Base-by-base conservation (phyloP, 192 early-diverging fungal genomes). In the Helicostylum pulchrum region DNA sequence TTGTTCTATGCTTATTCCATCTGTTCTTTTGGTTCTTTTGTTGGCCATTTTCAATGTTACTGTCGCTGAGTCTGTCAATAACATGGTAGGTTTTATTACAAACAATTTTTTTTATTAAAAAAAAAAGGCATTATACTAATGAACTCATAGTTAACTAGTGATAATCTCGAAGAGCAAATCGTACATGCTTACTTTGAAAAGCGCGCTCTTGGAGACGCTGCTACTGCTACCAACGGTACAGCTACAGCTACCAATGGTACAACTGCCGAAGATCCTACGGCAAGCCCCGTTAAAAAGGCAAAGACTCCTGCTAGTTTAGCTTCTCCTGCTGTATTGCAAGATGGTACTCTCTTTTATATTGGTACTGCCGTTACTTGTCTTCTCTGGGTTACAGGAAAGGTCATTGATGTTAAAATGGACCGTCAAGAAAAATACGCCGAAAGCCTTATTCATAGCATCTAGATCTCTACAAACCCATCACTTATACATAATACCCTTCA, bases 351-450 rank as follows among this genome's bases (percentile, higher is more conserved):
- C 14, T 73, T 73, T 34, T 73, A 73, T 10, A 36, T 57, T 52
- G 71, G 45, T 47, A 26, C 67, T 15, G 46, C 65, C 17, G 49
- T 66, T 17, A 61, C 71, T 59, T 55, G 53, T 45, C 46, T 62
- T 1, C 59, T 73, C 4, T 73, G 71, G 71, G 46, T 46, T 17
- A 67, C 71, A 17, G 71, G 71, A 31, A 67, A 67, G 43, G 53
- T 42, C 9, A 58, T 73, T n/a, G 65, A 73, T 39, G 57, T 59
- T 43, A 51, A 60, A 7, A 17, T 63, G 9, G 61, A 67, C 14
- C 60, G 64, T 17, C 55, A 67, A 48, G 65, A 73, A 44, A 60
- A 61, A 43, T 46, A 57, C 17, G 65, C 71, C 23, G 49, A 49
- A 39, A 21, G 46, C 17, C 31, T 32, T 62, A 34, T 48, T 11